A percentile compares a stretch with the other conserved stretches of the same genome.
phyloP scores from a whole-genome alignment of 2,329 filamentous ascomycete species.

The Raffaelea ambrosiae region DNA sequence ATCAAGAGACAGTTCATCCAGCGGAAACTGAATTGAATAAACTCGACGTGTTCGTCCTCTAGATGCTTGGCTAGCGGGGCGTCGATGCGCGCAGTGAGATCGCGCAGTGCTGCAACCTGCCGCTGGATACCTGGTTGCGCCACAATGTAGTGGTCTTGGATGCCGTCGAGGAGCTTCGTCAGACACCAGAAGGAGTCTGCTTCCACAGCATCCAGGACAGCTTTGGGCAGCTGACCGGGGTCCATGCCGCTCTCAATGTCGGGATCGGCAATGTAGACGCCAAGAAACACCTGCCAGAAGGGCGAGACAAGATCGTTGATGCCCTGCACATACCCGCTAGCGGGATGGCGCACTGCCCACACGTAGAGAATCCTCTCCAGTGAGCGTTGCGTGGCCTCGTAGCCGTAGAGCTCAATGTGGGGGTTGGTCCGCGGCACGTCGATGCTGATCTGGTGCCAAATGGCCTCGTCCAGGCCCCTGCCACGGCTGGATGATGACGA shows the following conservation, averaged over 20 bases:
- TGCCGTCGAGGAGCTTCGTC: constrained; percentile 95
- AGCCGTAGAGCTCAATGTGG: constrained; percentile 88
- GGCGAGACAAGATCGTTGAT: constrained; percentile 98
- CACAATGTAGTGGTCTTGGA: constrained; percentile 98
- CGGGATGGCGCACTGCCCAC: constrained; percentile 95
- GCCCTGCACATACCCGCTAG: constrained; percentile 94
- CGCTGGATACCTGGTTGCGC: constrained; percentile 94
- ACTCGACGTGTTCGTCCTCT: constrained; percentile 86
- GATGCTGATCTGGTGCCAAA: constrained; percentile 99
- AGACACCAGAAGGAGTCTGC: constrained; percentile 98
- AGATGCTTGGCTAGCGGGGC: constrained; percentile 76
- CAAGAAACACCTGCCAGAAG: constrained; percentile 96
- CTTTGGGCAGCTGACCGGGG: constrained; percentile 81
- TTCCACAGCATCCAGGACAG: constrained; percentile 92
- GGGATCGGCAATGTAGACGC: constrained; percentile 87
- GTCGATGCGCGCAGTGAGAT: constrained; percentile 88
- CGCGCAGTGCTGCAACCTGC: constrained; percentile 80
- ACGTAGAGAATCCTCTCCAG: constrained; percentile 92
- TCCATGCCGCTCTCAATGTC: constrained; percentile 95
- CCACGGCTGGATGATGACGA: constrained; percentile 9
- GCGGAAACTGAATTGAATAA: constrained; percentile 97
- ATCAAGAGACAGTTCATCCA: constrained; percentile 99
- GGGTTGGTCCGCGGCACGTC: constrained; percentile 95
- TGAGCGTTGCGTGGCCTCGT: constrained; percentile 90
- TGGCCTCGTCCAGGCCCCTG: constrained; percentile 71